A percentile compares a stretch with the other conserved stretches of the same genome.
Conservation (phyloP, 2,329 filamentous ascomycete species). For the Claviceps citrina region DNA sequence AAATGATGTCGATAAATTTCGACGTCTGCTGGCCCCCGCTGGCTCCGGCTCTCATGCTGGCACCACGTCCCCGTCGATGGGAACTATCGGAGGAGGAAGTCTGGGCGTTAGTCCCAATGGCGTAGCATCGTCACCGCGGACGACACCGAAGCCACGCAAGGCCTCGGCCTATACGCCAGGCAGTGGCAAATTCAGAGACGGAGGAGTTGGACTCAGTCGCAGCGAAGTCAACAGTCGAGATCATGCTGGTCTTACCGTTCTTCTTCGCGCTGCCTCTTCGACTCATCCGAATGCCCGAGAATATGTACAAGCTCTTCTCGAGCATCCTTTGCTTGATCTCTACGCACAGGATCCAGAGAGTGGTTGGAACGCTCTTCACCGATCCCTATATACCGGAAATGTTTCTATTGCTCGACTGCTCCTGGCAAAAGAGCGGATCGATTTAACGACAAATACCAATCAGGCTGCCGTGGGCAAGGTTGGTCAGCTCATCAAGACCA, state of each 20-base stretch:
- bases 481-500: conserved; percentile 76
- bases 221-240: conserved; percentile 77
- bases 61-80: conserved; percentile 37
- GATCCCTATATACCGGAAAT: conserved; percentile 81
- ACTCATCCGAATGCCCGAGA: conserved; percentile 49
- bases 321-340: conserved; percentile 70
- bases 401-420: conserved; percentile 71
- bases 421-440: conserved; percentile 58
- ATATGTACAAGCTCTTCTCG: conserved; percentile 67
- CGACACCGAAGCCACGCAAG: conserved; percentile 34
- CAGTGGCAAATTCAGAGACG: conserved; percentile 28
- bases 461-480: conserved; percentile 44
- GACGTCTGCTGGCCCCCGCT: conserved; percentile 66
- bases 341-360: conserved; percentile 80
- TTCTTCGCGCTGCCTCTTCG: conserved; percentile 74
- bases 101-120: conserved; percentile 25
- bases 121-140: conserved; percentile 34
- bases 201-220: conserved; percentile 28
- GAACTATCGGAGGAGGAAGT: conserved; percentile 15
- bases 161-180: conserved; percentile 32
- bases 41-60: conserved; percentile 39
- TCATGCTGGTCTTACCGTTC: conserved; percentile 61
- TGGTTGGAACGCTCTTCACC: conserved; percentile 89
- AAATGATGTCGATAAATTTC: conserved; percentile 94
- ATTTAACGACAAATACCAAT: conserved; percentile 41